Percentiles rank a stretch among this genome's conserved stretches.
Evolutionary conservation across 2,329 filamentous ascomycete species (phyloP).

Genomic region (Colletotrichum lupini): DNA sequence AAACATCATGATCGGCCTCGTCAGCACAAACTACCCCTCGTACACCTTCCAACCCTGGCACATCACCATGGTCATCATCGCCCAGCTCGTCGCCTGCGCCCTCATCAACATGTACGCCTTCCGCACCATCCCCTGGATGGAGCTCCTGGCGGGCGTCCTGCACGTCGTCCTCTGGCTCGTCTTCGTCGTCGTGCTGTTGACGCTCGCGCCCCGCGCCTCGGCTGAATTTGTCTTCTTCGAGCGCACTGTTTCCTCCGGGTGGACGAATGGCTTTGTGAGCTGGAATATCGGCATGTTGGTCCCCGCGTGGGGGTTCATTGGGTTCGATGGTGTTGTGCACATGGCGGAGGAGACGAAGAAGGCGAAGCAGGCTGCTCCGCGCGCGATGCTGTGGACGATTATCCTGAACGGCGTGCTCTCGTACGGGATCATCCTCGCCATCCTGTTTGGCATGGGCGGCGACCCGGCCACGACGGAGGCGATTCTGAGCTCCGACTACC

Average conservation of each 20-base stretch:
- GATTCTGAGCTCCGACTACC: constrained; percentile 24
- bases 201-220: constrained; percentile 25
- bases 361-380: constrained; percentile 32
- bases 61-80: constrained; percentile 30
- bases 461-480: constrained; percentile 13
- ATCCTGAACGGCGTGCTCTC: constrained; percentile 51
- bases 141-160: constrained; percentile 27
- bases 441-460: constrained; percentile 30
- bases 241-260: constrained; percentile 29
- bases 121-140: constrained; percentile 33
- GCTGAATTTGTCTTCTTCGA: constrained; percentile 32
- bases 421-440: constrained; percentile 29
- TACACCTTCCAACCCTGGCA: constrained; percentile 33
- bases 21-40: constrained; percentile 28
- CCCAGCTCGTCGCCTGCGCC: constrained; percentile 25
- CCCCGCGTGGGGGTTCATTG: constrained; percentile 31
- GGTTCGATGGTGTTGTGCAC: constrained; percentile 34
- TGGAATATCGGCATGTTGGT: constrained; percentile 36
- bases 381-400: constrained; percentile 36
- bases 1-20: constrained; percentile 33
- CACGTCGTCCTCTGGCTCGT: constrained; percentile 31
- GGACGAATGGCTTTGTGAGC: constrained; percentile 33
- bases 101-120: constrained; percentile 35
- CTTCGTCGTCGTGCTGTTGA: constrained; percentile 25
- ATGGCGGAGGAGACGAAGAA: constrained; percentile 37